Conservation (phyloP, 108 stramenopile species). For the Cyclotella sp. region DNA sequence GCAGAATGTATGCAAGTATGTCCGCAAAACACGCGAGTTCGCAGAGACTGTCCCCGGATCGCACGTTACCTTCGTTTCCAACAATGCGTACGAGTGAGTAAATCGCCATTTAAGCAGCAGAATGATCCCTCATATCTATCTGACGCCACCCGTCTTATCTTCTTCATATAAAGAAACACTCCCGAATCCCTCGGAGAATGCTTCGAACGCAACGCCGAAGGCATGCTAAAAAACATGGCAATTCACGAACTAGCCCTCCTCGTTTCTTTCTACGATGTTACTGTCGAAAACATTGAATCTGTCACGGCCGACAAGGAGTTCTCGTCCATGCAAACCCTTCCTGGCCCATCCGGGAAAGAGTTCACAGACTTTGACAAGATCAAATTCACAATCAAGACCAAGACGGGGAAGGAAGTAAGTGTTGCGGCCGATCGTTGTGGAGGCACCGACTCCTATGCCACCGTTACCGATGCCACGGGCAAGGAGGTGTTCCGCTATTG, state of each 20-base stretch:
- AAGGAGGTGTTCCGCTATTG: conserved; percentile 87
- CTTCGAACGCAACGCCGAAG: conserved; percentile 93
- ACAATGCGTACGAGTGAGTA: conserved; percentile 87
- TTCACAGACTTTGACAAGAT: conserved; percentile 93
- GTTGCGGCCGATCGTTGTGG: conserved; percentile 91
- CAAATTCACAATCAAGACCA: conserved; percentile 94
- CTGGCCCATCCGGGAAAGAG: conserved; percentile 78
- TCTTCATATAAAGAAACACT: conserved; percentile 51
- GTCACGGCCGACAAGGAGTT: conserved; percentile 89
- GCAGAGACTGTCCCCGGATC: conserved; percentile 75
- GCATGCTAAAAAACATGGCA: conserved; percentile 96
- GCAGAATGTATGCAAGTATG: conserved; percentile 91
- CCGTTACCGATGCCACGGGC: conserved; percentile 72
- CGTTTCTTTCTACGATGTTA: conserved; percentile 89
- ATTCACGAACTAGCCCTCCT: conserved; percentile 91
- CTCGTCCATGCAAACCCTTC: conserved; percentile 79
- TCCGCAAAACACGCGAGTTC: conserved; percentile 86
- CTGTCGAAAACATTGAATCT: conserved; percentile 85
- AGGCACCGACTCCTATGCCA: conserved; percentile 83
- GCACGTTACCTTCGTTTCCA: conserved; percentile 87
- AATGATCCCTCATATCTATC: too few relatives aligned
- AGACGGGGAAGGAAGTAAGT: conserved; percentile 85
- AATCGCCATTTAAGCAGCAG: not conserved
- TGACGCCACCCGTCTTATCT: not conserved
- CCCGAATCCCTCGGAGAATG: conserved; percentile 90